phyloP scores from a whole-genome alignment of 257 asterid species.

The Solanum arcanum region DNA sequence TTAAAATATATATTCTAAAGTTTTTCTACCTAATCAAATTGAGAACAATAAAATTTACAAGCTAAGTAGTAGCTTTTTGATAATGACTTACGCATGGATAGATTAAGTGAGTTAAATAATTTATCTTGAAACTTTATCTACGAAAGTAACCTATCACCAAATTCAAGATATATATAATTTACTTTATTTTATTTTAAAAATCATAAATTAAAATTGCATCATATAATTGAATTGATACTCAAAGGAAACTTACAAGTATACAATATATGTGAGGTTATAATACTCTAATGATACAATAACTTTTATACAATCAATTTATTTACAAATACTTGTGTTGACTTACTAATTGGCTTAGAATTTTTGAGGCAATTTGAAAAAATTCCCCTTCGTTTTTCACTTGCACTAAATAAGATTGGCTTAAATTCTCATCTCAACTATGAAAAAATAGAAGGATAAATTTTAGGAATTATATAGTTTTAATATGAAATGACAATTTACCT shows the following conservation, averaged over 20 bases:
- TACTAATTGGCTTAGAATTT: neutral
- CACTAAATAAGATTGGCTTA: too few relatives aligned
- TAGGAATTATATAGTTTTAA: too few relatives aligned
- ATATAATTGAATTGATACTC: neutral
- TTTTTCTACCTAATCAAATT: neutral
- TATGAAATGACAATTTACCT: too few relatives aligned
- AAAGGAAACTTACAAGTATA: neutral
- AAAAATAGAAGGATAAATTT: too few relatives aligned
- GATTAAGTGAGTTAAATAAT: neutral
- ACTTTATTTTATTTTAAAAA: too few relatives aligned
- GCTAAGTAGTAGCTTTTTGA: neutral
- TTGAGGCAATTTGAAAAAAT: neutral
- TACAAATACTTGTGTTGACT: neutral
- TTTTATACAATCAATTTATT: neutral
- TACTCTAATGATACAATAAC: neutral
- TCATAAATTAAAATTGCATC: neutral
- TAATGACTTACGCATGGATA: neutral
- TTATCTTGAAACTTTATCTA: neutral
- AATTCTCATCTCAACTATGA: too few relatives aligned
- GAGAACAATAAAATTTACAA: neutral
- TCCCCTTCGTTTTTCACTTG: neutral
- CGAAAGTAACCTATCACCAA: neutral
- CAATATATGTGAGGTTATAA: neutral
- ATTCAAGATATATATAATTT: neutral
- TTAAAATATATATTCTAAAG: neutral